Evolutionary conservation across 1,139 yeast species (phyloP).

Genomic region (Geotrichum restrictum): DNA sequence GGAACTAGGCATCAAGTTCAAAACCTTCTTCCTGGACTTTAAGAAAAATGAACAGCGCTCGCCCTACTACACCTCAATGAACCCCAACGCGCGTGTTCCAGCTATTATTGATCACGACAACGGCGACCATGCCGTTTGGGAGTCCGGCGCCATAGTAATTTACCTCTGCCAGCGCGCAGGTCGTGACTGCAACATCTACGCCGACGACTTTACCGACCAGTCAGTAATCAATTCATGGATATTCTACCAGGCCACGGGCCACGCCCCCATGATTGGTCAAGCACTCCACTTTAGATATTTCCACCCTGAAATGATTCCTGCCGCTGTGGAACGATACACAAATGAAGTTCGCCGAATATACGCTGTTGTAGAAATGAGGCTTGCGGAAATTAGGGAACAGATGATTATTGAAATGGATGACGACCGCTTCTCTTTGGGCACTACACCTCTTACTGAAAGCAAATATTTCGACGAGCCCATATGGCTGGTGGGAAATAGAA

Average conservation of each 20-base stretch:
- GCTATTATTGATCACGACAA: conserved; percentile 84
- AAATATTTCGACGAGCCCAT: conserved; percentile 90
- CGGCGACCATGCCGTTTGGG: conserved; percentile 85
- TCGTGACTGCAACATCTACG: conserved; percentile 61
- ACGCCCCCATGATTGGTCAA: conserved; percentile 97
- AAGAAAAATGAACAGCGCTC: conserved; percentile 84
- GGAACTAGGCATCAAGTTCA: conserved; percentile 74
- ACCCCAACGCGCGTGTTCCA: conserved; percentile 94
- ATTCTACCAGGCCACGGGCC: conserved; percentile 95
- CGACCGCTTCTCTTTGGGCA: conserved; percentile 83
- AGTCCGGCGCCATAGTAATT: conserved; percentile 82
- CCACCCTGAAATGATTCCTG: conserved; percentile 80
- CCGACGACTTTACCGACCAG: conserved; percentile 74
- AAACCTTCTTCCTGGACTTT: conserved; percentile 83
- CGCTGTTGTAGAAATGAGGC: conserved; percentile 91
- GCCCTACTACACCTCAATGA: conserved; percentile 85
- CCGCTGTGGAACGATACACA: conserved; percentile 86
- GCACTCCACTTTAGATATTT: conserved; percentile 90
- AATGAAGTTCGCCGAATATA: conserved; percentile 92
- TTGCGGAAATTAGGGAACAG: conserved; percentile 90
- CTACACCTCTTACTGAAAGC: conserved; percentile 80
- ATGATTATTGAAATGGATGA: conserved; percentile 84
- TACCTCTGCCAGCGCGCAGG: conserved; percentile 72
- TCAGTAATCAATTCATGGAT: conserved; percentile 87
- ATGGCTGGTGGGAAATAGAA: conserved; percentile 89